Percentiles rank a stretch among this genome's conserved stretches.
Evolutionary conservation across 208 protist species (phyloP).

Genomic region (Balamuthia mandrillaris): DNA sequence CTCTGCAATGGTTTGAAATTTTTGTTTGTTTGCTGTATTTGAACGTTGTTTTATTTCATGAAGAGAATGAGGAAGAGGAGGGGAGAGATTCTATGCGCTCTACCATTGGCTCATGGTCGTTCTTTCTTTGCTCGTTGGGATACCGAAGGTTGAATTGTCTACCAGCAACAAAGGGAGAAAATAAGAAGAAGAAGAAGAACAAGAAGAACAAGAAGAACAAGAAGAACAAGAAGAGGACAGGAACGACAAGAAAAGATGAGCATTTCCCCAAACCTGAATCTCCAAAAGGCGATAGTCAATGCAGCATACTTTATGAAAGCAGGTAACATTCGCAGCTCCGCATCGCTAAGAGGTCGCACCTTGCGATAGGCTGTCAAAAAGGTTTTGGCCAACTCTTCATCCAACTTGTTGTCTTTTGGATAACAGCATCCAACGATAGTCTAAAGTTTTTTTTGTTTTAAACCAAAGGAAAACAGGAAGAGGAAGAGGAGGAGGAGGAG

Average conservation of each 20-base stretch:
- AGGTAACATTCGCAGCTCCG: background rate
- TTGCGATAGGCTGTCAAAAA: background rate
- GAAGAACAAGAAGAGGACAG: too few relatives aligned
- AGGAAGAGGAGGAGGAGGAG: too few relatives aligned
- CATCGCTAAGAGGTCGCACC: background rate
- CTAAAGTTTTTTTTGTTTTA: background rate
- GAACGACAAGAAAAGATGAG: too few relatives aligned
- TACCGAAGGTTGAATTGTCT: conserved; percentile 5
- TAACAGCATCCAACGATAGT: conserved; percentile 14
- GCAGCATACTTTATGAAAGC: background rate
- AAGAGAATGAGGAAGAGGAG: too few relatives aligned
- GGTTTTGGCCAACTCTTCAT: background rate
- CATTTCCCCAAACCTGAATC: too few relatives aligned
- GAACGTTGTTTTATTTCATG: too few relatives aligned
- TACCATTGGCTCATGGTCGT: background rate
- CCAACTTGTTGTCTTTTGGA: background rate
- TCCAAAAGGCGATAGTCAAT: conserved; percentile 6
- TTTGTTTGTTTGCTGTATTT: too few relatives aligned
- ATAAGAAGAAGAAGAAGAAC: too few relatives aligned
- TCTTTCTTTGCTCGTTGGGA: background rate
- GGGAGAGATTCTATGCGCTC: background rate
- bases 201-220: too few relatives aligned
- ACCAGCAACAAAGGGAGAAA: too few relatives aligned
- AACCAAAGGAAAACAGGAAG: background rate
- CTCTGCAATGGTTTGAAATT: too few relatives aligned